Evolutionary conservation across 164 flowering plant species (phyloP).

Genomic region (Dillenia suffruticosa): DNA sequence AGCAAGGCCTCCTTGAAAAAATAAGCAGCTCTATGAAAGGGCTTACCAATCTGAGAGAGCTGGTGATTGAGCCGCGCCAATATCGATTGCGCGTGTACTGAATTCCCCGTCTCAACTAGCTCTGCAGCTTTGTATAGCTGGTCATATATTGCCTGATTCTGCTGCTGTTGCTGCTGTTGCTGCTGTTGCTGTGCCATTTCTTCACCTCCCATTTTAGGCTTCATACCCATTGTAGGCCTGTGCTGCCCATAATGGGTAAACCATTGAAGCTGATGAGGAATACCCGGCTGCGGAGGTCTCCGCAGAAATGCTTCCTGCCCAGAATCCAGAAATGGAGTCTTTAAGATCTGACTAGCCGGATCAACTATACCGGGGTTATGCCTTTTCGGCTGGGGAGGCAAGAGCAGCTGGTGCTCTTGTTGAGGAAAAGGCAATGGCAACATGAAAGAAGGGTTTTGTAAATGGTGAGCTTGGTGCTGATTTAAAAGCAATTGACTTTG

Average conservation of each 20-base stretch:
- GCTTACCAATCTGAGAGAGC: conserved; percentile 80
- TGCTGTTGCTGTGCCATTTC: conserved; percentile 34
- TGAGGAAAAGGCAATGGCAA: conserved; percentile 39
- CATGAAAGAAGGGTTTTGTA: conserved; percentile 46
- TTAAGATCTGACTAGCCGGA: conserved; percentile 23
- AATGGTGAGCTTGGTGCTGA: conserved; percentile 39
- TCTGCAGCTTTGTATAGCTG: conserved; percentile 84
- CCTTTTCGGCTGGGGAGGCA: conserved; percentile 63
- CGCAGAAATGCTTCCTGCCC: conserved; percentile 39
- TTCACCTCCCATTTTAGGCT: conserved; percentile 31
- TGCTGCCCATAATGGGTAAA: conserved; percentile 36
- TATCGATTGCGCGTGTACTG: conserved; percentile 96
- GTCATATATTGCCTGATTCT: conserved; percentile 52
- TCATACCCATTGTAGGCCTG: conserved; percentile 27
- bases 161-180: conserved; percentile 38
- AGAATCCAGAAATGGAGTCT: conserved; percentile 32
- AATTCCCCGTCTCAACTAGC: conserved; percentile 78
- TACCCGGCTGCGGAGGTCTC: conserved; percentile 24
- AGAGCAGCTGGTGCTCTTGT: conserved; percentile 40
- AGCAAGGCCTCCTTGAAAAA: conserved; percentile 79
- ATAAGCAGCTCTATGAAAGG: conserved; percentile 75
- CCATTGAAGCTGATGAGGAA: conserved; percentile 35
- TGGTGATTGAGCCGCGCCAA: conserved; percentile 99
- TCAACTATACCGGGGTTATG: conserved; percentile 29
- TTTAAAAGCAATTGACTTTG: conserved; percentile 35